A percentile compares a stretch with the other conserved stretches of the same genome.
phyloP scores from a whole-genome alignment of 2,329 filamentous ascomycete species.

The Microdochium bolleyi region DNA sequence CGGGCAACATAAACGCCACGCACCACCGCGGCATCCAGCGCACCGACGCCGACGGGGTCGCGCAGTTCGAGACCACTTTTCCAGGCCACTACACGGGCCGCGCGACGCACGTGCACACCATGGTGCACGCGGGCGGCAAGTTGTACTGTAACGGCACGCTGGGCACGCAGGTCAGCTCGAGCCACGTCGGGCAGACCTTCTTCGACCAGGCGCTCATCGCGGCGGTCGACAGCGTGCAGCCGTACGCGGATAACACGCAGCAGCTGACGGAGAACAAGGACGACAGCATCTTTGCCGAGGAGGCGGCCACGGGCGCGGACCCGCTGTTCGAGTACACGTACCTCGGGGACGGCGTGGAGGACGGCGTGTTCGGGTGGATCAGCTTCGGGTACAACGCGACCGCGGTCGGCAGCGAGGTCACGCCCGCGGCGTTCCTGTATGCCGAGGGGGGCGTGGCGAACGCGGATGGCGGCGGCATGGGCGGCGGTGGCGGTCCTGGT shows the following conservation, averaged over 20 bases:
- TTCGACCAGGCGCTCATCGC: background rate
- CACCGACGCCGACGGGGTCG: background rate
- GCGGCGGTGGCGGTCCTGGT: constrained; percentile 1
- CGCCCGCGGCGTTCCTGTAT: constrained; percentile 10
- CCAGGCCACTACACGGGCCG: constrained; percentile 1
- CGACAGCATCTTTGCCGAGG: background rate
- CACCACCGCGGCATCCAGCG: background rate
- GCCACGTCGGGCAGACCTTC: background rate
- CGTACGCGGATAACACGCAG: background rate
- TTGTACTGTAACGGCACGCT: background rate
- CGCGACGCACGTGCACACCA: background rate
- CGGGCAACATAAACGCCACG: background rate
- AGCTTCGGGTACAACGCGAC: constrained; percentile 31
- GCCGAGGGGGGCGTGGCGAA: constrained; percentile 11
- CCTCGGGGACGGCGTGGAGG: constrained; percentile 37
- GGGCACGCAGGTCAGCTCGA: background rate
- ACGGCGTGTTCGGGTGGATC: constrained; percentile 42
- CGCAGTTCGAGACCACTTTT: background rate
- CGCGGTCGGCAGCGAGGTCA: constrained; percentile 1
- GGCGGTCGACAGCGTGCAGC: background rate
- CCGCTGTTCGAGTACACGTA: constrained; percentile 37
- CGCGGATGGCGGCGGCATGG: constrained; percentile 1
- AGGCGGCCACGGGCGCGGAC: constrained; percentile 8
- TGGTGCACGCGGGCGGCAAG: background rate
- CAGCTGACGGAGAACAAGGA: background rate